Conservation (phyloP, 148 eudicot genomes). For the Silene latifolia region DNA sequence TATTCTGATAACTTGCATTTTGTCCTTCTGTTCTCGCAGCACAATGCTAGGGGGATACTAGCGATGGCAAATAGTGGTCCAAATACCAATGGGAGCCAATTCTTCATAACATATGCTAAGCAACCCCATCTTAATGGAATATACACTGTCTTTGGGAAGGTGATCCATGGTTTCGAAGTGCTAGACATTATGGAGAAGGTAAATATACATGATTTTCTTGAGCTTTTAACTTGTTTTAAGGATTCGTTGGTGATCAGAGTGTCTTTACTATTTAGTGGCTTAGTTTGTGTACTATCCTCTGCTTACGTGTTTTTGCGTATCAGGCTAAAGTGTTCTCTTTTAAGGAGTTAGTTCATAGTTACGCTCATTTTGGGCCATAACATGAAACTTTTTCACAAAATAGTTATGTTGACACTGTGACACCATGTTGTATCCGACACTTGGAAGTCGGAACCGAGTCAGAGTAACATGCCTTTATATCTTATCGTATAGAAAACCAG, state of each 20-base stretch:
- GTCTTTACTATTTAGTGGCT: not conserved
- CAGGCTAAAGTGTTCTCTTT: not conserved
- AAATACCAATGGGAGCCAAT: constrained; percentile 95
- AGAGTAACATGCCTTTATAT: not conserved
- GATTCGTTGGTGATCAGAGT: not conserved
- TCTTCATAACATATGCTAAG: constrained; percentile 78
- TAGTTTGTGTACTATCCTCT: not conserved
- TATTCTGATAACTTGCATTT: not conserved
- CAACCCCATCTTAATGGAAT: constrained; percentile 96
- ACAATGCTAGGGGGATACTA: constrained; percentile 85
- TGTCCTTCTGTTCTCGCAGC: constrained; percentile 36
- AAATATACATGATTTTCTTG: constrained; percentile 12
- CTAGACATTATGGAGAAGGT: constrained; percentile 99
- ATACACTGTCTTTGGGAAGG: constrained; percentile 91
- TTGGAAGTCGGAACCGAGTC: not conserved
- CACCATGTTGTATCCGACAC: not conserved
- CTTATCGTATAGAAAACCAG: not conserved
- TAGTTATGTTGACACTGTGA: not conserved
- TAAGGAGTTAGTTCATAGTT: not conserved
- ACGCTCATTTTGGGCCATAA: not conserved
- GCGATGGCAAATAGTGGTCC: constrained; percentile 98
- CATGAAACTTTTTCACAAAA: not conserved
- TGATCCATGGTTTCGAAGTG: constrained; percentile 96
- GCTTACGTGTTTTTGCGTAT: no score
- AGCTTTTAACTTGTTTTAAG: not conserved